Evolutionary conservation across 78 protist genomes (phyloP), one percentile per base, ranked within the genome.

Genomic region (Speleostelium caveatum): DNA sequence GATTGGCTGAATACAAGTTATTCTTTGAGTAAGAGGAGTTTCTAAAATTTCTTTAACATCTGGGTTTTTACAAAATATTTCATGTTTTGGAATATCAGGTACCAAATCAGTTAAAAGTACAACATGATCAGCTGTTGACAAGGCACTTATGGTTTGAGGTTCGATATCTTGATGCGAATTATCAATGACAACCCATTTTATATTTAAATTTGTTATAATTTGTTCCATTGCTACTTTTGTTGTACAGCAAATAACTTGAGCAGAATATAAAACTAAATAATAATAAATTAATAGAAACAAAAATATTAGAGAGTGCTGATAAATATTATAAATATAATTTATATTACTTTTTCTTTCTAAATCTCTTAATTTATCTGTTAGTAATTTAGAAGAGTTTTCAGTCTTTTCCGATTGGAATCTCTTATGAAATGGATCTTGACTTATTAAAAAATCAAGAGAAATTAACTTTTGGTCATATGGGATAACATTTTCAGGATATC

Each of bases 141-240:
- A 30, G 2, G 77, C 59, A 60, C 91, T 24, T n/a, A 83, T 12
- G 2, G 91, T 59, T 35, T 55, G 26, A 30, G 79, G 91, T 33
- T 83, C 91, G 19, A 83, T 45, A 30, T 83, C 91, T 83, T 83
- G 79, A 60, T 83, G 59, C 1, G 63, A 26, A 69, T 83, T 83
- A 69, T 83, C 91, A 41, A 83, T 17, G 0, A 83, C n/a, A 14
- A 83, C 91, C 91, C 91, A 83, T 38, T 24, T 17, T 17, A 83
- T 69, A 60, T 60, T 49, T 21, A 69, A 45, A 24, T 83, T 35
- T 58, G 16, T 26, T 32, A 83, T 60, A 33, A 35, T 30, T 32
- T 69, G 21, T 7, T 83, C 67, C 3, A 28, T 69, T 59, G 91
- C 61, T 3, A 19, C 39, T 0, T 22, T 28, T 36, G 91, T 33